Conservation (phyloP, 257 asterid genomes). For the Linaria vulgaris region DNA sequence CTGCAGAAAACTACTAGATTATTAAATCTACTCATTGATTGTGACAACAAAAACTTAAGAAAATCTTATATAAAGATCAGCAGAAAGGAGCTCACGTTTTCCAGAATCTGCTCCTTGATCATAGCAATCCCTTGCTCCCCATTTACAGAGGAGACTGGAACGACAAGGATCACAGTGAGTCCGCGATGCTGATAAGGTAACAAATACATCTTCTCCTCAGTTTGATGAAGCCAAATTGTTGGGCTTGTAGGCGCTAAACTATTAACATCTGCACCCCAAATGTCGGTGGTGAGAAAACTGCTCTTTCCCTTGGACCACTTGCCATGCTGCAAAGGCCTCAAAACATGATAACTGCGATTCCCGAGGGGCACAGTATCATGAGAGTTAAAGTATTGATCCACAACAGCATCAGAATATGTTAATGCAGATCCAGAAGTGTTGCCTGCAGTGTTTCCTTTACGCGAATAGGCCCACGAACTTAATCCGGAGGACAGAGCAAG, state of each 20-base stretch:
- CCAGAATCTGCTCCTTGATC: slow-evolving; percentile 80
- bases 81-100: slow-evolving; percentile 54
- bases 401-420: slow-evolving; percentile 40
- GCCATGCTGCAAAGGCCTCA: slow-evolving; percentile 85
- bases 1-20: slow-evolving; percentile 14
- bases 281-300: slow-evolving; percentile 81
- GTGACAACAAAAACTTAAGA: background rate
- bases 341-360: slow-evolving; percentile 54
- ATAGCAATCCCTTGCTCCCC: slow-evolving; percentile 77
- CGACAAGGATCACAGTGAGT: slow-evolving; percentile 68
- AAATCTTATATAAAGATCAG: background rate
- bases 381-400: slow-evolving; percentile 53
- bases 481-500: slow-evolving; percentile 72
- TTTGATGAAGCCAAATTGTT: slow-evolving; percentile 69
- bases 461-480: slow-evolving; percentile 72
- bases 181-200: slow-evolving; percentile 81
- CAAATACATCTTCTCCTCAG: slow-evolving; percentile 79
- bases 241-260: slow-evolving; percentile 53
- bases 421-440: slow-evolving; percentile 53
- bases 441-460: slow-evolving; percentile 49
- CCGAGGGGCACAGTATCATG: slow-evolving; percentile 53
- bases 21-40: slow-evolving; percentile 6
- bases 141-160: slow-evolving; percentile 74
- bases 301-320: slow-evolving; percentile 92
- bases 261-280: slow-evolving; percentile 79